Evolutionary conservation across 148 eudicot species (phyloP), one percentile per base, ranked within the genome.

Genomic region (Polygonum aviculare): DNA sequence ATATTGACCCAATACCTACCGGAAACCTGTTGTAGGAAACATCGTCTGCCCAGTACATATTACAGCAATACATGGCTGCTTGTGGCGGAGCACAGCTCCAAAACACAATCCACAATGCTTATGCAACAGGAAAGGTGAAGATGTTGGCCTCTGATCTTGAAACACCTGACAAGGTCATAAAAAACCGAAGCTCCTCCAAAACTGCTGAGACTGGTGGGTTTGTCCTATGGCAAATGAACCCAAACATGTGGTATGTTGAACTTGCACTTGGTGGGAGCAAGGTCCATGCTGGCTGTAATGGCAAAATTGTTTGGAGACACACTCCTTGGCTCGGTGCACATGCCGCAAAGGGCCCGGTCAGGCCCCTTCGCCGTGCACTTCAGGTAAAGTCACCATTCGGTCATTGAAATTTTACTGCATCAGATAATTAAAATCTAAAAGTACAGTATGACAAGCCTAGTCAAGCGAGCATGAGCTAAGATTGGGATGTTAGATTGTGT

Each of bases 21-120:
- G 50, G 12, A 49, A 45, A 74, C 40, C 59, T 47, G 7, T 9
- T 51, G 21, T 84, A 92, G 97, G 97, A 92, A 83, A 86, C 90
- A n/a, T 92, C 94, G 14, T 92, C 97, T 21, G 97, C 97, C 3
- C 97, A 92, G 81, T 92, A 92, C 83, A 92, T 92, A 82, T 77
- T 92, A 77, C 92, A 85, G 82, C 97, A 90, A 69, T 90, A 90
- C 81, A 79, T 81, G n/a, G 95, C 95, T 54, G 92, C 95, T 44
- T 88, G 89, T 2, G 97, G 97, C 33, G 97, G 97, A 44, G 78
- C 88, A 70, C 90, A 88, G 81, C 82, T 87, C 63, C 95, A 85
- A 57, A 90, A 79, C 80, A 76, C 84, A 11, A 83, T 90, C 31
- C 85, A 81, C 76, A 90, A 86, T 73, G 92, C 95, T 26, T 90